A percentile compares a stretch with the other conserved stretches of the same genome.
These are phyloP conservation scores for Cymbopogon citratus DNA, from an alignment of 176 grass and related monocot species.

Conservation along the genomic window DNA sequence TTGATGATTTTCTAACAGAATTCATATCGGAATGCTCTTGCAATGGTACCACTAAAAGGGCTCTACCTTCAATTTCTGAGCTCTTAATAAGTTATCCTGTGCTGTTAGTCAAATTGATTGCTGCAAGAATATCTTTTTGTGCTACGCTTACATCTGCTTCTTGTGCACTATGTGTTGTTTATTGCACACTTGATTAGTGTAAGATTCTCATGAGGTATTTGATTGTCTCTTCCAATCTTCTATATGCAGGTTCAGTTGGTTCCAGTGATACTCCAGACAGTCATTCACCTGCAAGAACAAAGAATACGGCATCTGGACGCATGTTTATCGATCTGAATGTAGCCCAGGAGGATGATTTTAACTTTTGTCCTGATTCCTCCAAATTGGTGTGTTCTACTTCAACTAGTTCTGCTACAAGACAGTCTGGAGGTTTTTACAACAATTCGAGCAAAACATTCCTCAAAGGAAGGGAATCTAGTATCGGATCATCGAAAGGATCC, in stretches of 20 bases:
- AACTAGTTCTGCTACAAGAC: constrained; percentile 21
- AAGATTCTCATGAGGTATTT: constrained; percentile 7
- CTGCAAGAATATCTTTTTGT: neutral
- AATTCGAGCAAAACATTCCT: constrained; percentile 31
- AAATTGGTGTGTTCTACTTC: constrained; percentile 22
- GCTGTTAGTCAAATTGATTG: neutral
- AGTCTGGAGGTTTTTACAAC: constrained; percentile 27
- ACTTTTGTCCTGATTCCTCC: constrained; percentile 12
- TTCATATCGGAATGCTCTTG: neutral
- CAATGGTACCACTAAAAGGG: neutral
- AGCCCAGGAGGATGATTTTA: constrained; percentile 59
- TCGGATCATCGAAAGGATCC: constrained; percentile 49
- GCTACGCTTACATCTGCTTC: neutral
- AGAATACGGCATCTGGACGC: constrained; percentile 22
- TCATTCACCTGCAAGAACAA: constrained; percentile 34
- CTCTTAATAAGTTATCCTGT: neutral
- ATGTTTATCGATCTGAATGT: constrained; percentile 74
- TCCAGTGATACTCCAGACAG: constrained; percentile 30
- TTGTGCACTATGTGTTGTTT: neutral
- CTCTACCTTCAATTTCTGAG: neutral
- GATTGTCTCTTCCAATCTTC: constrained; percentile 8
- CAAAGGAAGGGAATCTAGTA: constrained; percentile 44
- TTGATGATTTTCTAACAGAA: neutral
- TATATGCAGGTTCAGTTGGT: constrained; percentile 43
- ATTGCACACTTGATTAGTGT: neutral